A percentile compares a stretch with the other conserved stretches of the same genome.
These are phyloP conservation scores for Nannizziopsis barbatae DNA, from an alignment of 2,329 filamentous ascomycete genomes.

Conservation along the genomic window DNA sequence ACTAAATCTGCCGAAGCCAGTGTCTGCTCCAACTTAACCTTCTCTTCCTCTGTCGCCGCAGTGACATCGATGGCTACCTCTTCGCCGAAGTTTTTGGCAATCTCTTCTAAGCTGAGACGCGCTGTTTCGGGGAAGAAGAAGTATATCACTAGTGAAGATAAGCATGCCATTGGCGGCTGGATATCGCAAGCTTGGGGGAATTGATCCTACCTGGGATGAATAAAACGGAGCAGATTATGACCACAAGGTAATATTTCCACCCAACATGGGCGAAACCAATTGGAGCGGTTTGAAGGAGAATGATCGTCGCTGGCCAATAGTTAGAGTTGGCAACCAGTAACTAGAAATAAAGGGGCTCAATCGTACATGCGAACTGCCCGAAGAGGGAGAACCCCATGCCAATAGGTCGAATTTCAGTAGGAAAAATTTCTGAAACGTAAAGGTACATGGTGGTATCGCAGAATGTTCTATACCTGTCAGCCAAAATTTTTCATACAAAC, in stretches of 20 bases:
- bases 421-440: slow-evolving; percentile 39
- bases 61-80: slow-evolving; percentile 40
- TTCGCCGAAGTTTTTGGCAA: slow-evolving; percentile 40
- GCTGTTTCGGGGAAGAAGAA: slow-evolving; percentile 38
- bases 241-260: slow-evolving; percentile 43
- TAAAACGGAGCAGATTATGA: slow-evolving; percentile 36
- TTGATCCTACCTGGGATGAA: slow-evolving; percentile 30
- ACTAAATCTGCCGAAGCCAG: neutral
- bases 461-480: slow-evolving; percentile 28
- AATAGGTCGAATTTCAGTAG: slow-evolving; percentile 42
- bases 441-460: slow-evolving; percentile 40
- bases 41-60: slow-evolving; percentile 34
- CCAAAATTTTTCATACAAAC: neutral
- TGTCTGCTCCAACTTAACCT: slow-evolving; percentile 13
- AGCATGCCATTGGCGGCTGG: no score
- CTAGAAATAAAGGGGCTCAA: neutral
- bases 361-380: slow-evolving; percentile 37
- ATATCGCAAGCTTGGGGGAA: neutral
- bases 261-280: slow-evolving; percentile 36
- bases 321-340: slow-evolving; percentile 4
- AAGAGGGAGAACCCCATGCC: slow-evolving; percentile 44
- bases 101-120: slow-evolving; percentile 37
- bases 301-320: slow-evolving; percentile 31
- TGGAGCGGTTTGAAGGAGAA: slow-evolving; percentile 39
- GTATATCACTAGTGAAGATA: slow-evolving; percentile 30